phyloP scores from a whole-genome alignment of 2,329 filamentous ascomycete species.

The Aspergillus pseudonomiae region DNA sequence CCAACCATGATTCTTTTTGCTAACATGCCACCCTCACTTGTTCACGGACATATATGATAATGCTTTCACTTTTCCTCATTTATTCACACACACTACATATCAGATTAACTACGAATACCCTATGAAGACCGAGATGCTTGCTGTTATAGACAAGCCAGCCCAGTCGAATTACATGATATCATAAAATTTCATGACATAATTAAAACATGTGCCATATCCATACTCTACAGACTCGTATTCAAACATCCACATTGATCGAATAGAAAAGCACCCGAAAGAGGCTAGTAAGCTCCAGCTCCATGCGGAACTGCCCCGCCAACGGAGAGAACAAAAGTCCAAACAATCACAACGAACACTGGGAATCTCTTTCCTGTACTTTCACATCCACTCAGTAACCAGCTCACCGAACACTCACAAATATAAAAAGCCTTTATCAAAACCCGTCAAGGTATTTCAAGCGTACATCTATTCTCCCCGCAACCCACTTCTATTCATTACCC shows the following conservation, averaged over 20 bases:
- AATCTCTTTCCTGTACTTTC: not conserved
- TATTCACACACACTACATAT: not conserved
- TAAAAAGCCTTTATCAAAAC: not conserved
- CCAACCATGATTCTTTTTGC: not conserved
- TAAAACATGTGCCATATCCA: no score
- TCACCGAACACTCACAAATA: not conserved
- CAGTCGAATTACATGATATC: not conserved
- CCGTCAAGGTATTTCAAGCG: not conserved
- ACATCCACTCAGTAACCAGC: not conserved
- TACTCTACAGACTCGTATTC: not conserved
- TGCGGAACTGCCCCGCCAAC: conserved; percentile 12
- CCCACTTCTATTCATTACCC: not conserved
- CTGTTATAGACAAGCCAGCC: not conserved
- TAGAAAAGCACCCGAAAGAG: not conserved
- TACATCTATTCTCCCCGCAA: not conserved
- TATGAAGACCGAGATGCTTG: not conserved
- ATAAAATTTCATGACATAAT: not conserved
- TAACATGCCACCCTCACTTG: not conserved
- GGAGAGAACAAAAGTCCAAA: conserved; percentile 4
- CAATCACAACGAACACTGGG: not conserved
- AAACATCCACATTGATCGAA: not conserved
- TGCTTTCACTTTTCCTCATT: not conserved
- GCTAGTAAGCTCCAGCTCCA: not conserved
- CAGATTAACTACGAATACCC: not conserved
- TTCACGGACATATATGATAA: not conserved